These are phyloP conservation scores for Ogataea kodamae DNA, from an alignment of 805 yeast genomes.

Conservation along the genomic window DNA sequence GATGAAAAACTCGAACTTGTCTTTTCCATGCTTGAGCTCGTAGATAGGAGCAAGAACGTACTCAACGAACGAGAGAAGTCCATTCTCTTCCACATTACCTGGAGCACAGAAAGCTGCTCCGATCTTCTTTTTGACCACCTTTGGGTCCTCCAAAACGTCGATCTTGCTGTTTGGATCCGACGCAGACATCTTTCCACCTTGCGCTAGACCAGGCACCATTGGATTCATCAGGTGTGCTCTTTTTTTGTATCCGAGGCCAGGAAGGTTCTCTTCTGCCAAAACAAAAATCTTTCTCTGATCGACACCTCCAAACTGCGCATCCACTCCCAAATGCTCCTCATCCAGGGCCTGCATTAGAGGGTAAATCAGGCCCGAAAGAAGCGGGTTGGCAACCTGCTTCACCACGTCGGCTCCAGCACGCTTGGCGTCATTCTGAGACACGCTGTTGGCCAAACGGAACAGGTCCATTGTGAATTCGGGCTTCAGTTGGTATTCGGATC, in stretches of 20 bases:
- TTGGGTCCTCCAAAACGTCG: conserved; percentile 87
- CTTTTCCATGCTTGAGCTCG: conserved; percentile 62
- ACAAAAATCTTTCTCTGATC: conserved; percentile 98
- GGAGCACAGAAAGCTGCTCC: conserved; percentile 94
- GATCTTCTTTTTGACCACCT: conserved; percentile 83
- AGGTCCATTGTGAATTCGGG: conserved; percentile 84
- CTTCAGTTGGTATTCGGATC: conserved; percentile 83
- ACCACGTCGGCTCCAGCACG: conserved; percentile 99
- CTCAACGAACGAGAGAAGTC: conserved; percentile 81
- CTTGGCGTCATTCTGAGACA: conserved; percentile 93
- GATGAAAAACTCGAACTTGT: conserved; percentile 62
- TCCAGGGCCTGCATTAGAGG: conserved; percentile 99
- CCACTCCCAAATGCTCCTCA: conserved; percentile 83
- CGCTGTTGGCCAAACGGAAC: conserved; percentile 78
- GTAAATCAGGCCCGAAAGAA: conserved; percentile 88
- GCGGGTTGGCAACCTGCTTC: conserved; percentile 92
- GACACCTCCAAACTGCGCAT: conserved; percentile 97
- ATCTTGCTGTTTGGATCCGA: conserved; percentile 98
- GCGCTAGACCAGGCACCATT: conserved; percentile 96
- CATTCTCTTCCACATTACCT: conserved; percentile 88
- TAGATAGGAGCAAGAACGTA: conserved; percentile 83
- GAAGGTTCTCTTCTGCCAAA: conserved; percentile 92
- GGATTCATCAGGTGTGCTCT: conserved; percentile 98
- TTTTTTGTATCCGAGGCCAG: conserved; percentile 85
- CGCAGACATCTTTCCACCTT: conserved; percentile 99